Evolutionary conservation across 805 yeast species (phyloP), one percentile per base, ranked within the genome.

Genomic region (Candida nemodendra): DNA sequence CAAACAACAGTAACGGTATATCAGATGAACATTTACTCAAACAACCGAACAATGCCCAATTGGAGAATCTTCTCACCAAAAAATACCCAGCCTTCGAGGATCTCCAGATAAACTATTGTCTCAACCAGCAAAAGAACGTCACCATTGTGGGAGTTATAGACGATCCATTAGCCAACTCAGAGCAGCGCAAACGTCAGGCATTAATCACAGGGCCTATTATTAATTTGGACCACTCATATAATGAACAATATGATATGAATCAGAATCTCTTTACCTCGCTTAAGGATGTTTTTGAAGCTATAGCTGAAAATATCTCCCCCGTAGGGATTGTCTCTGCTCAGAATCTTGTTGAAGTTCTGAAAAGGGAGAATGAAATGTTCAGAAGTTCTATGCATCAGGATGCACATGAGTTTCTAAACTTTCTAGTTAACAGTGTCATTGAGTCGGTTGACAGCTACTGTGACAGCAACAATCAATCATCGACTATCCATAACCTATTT

Each of bases 331-430:
- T 88, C 0, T 84, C 95, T 1, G 96, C 98, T 0, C 66, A 71
- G 19, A 73, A 76, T 49, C 74, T 93, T 33, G 76, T 93, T 30
- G 82, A 79, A 31, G 81, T 82, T 36, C 67, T 91, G 38, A 91
- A 88, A 59, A 75, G 75, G 39, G 90, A 86, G 48, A 93, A 91
- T 57, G 85, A 81, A 50, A 66, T 91, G 52, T 93, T 93, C 61
- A 71, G 95, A 45, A 82, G 88, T 40, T 80, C 85, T 29, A 90
- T 89, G 96, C 99, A 93, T 59, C 99, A 93, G 58, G 99, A 93
- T 68, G 97, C 98, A 4, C 99, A 93, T 62, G 99, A 93, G 64
- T 93, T 93, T 61, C 72, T 90, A 56, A 91, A 90, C 59, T 90
- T 85, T 55, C 59, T 90, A 49, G 68, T 93, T 36, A 93, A 93